Evolutionary conservation across 495 filamentous ascomycete genomes (phyloP).

Genomic region (Arthonia radiata): DNA sequence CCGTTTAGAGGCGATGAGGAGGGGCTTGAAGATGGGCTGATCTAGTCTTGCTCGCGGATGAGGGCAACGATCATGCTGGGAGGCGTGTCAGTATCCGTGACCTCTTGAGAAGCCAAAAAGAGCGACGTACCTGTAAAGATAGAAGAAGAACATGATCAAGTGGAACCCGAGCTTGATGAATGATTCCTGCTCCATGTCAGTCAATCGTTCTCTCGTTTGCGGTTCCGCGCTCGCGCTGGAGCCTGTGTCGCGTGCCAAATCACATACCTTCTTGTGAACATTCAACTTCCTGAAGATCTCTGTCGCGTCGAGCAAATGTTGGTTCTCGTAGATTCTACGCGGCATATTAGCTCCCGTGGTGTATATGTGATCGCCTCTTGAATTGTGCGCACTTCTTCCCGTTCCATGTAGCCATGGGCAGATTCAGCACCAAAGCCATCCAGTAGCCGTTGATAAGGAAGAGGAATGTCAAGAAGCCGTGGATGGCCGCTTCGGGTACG

Average conservation of each 20-base stretch:
- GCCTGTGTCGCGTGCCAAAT: neutral
- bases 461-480: slow-evolving; percentile 76
- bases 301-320: slow-evolving; percentile 87
- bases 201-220: neutral
- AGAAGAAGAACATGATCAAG: slow-evolving; percentile 99
- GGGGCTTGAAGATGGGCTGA: too few relatives aligned
- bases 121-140: too few relatives aligned
- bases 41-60: too few relatives aligned
- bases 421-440: slow-evolving; percentile 74
- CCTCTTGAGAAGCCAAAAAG: too few relatives aligned
- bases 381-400: slow-evolving; percentile 61
- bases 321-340: slow-evolving; percentile 77
- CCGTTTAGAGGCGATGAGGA: too few relatives aligned
- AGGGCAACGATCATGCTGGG: slow-evolving; percentile 98
- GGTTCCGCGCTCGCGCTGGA: slow-evolving; percentile 1
- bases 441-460: slow-evolving; percentile 99
- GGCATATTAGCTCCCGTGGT: neutral
- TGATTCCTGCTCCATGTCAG: slow-evolving; percentile 43
- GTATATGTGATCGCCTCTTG: slow-evolving; percentile 4
- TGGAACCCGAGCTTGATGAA: slow-evolving; percentile 99
- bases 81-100: too few relatives aligned
- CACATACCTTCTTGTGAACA: slow-evolving; percentile 88
- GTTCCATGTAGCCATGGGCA: slow-evolving; percentile 83
- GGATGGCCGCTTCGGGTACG: slow-evolving; percentile 92
- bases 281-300: slow-evolving; percentile 99